Conservation (phyloP, 305 asterid genomes). For the Galium porrigens region DNA sequence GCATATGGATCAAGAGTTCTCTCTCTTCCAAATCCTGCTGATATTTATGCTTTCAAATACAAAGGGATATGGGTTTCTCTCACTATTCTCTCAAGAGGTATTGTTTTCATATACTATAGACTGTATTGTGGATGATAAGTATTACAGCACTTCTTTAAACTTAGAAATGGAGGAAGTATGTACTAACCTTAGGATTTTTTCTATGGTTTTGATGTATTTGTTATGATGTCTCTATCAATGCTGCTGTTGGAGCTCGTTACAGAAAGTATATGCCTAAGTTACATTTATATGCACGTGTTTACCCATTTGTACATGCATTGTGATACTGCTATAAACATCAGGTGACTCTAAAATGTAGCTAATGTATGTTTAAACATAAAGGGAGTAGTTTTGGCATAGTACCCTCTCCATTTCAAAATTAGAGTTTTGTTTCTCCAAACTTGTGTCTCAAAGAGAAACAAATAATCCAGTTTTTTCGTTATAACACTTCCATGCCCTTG, state of each 20-base stretch:
- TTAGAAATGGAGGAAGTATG: not conserved
- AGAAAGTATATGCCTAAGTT: not conserved
- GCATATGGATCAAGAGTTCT: conserved; percentile 79
- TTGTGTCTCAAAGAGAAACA: too few relatives aligned
- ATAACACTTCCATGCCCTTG: not conserved
- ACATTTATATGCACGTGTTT: not conserved
- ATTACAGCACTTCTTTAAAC: not conserved
- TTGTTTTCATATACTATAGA: conserved; percentile 9
- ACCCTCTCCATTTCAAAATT: not conserved
- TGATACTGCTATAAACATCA: not conserved
- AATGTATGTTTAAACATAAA: not conserved
- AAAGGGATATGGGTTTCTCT: conserved; percentile 92
- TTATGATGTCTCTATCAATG: not conserved
- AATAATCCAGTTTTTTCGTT: not conserved
- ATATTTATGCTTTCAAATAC: conserved; percentile 79
- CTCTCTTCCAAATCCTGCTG: conserved; percentile 59
- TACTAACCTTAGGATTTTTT: not conserved
- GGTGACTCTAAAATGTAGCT: not conserved
- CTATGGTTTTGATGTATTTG: not conserved
- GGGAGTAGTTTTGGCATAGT: not conserved
- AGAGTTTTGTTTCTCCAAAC: not conserved
- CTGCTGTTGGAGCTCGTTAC: not conserved
- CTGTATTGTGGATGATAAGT: conserved; percentile 9
- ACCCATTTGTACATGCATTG: not conserved
- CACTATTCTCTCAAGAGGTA: conserved; percentile 78